Percentiles rank a stretch among this genome's conserved stretches.
Conservation (phyloP, 495 filamentous ascomycete species). For the Clavariopsis aquatica region DNA sequence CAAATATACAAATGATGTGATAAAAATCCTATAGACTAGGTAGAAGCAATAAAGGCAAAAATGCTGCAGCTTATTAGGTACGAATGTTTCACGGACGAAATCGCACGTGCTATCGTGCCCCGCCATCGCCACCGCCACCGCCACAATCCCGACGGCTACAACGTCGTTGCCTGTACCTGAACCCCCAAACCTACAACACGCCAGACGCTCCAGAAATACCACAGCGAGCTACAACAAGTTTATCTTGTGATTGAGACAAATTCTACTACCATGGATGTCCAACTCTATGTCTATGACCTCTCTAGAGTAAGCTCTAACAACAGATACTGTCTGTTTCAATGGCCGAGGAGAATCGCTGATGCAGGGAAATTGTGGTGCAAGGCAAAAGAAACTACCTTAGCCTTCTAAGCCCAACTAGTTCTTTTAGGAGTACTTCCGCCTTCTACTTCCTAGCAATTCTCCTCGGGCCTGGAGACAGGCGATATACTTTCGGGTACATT, state of each 20-base stretch:
- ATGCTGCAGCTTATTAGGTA: too few species aligned
- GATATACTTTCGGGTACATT: constrained; percentile 22
- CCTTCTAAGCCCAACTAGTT: too few species aligned
- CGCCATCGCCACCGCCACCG: constrained; percentile 19
- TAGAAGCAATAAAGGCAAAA: too few species aligned
- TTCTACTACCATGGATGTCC: constrained; percentile 68
- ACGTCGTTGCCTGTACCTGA: background rate
- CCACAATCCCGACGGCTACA: background rate
- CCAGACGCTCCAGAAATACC: background rate
- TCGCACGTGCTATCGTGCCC: constrained; percentile 23
- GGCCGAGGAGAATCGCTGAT: too few species aligned
- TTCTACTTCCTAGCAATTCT: too few species aligned
- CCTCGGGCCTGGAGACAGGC: too few species aligned
- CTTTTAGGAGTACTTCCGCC: too few species aligned
- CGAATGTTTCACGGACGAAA: constrained; percentile 6
- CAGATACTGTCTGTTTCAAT: too few species aligned
- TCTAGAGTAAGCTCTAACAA: constrained; percentile 59
- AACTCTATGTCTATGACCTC: constrained; percentile 92
- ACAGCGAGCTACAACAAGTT: background rate
- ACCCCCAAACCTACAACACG: background rate
- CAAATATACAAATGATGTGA: too few species aligned
- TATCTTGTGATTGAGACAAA: background rate
- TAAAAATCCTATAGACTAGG: too few species aligned
- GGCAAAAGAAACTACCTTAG: too few species aligned
- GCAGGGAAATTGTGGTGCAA: too few species aligned